Conservation (phyloP, 495 filamentous ascomycete species). For the Astrothelium subdiscretum region DNA sequence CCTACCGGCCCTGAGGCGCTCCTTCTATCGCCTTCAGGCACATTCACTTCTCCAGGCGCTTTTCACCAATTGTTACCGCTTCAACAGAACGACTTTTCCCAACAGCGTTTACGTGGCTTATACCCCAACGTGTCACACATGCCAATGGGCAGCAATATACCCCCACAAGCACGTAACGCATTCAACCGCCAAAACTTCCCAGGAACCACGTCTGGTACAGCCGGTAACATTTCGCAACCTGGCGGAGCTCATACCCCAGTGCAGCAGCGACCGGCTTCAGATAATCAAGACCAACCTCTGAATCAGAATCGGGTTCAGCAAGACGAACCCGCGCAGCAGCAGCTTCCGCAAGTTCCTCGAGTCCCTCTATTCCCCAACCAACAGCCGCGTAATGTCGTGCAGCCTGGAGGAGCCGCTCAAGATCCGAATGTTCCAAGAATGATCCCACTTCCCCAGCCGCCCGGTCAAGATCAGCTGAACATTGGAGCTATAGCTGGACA, state of each 20-base stretch:
- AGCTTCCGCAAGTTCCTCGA: conserved; percentile 2
- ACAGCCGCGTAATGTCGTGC: not conserved
- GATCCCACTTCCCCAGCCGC: not conserved
- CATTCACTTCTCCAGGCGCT: conserved; percentile 6
- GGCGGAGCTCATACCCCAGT: conserved; percentile 2
- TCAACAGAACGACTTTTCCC: not conserved
- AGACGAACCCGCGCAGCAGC: conserved; percentile 2
- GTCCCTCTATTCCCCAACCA: not conserved
- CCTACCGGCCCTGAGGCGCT: conserved; percentile 23
- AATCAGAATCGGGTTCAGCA: conserved; percentile 8
- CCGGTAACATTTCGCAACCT: not conserved
- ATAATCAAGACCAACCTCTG: conserved; percentile 7
- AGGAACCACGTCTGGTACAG: not conserved
- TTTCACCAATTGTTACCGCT: conserved; percentile 1
- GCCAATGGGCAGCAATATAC: conserved; percentile 9
- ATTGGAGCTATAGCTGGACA: conserved; percentile 27
- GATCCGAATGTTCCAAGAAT: not conserved
- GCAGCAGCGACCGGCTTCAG: conserved; percentile 2
- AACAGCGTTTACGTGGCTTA: not conserved
- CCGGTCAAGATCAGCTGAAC: conserved; percentile 1
- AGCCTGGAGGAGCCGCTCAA: conserved; percentile 1
- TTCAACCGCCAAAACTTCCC: not conserved
- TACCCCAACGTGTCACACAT: not conserved
- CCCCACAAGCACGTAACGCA: conserved; percentile 15
- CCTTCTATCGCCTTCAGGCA: conserved; percentile 19